phyloP scores from a whole-genome alignment of 495 filamentous ascomycete genomes.

The Neurospora sp. region DNA sequence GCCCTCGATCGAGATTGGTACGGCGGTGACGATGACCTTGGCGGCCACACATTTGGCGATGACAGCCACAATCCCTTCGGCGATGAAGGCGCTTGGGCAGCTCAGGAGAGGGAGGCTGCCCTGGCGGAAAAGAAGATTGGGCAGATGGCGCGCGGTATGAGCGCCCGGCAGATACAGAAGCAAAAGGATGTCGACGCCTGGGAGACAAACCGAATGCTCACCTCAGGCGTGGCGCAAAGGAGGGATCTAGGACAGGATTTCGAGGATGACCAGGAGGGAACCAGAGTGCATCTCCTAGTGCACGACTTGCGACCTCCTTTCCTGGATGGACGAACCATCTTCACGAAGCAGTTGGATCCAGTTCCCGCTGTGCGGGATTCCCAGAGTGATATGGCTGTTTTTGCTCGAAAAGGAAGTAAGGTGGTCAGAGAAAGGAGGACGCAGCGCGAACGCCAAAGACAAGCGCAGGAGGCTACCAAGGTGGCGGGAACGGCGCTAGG shows the following conservation, averaged over 20 bases:
- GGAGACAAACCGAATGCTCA: conserved; percentile 98
- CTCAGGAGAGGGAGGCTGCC: conserved; percentile 58
- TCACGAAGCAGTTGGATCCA: conserved; percentile 94
- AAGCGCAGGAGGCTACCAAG: conserved; percentile 92
- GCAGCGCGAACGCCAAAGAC: conserved; percentile 87
- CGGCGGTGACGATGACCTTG: conserved; percentile 61
- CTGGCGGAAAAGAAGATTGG: conserved; percentile 64
- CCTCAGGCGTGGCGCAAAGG: conserved; percentile 87
- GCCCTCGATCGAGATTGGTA: conserved; percentile 90
- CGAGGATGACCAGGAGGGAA: conserved; percentile 84
- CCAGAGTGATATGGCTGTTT: conserved; percentile 98
- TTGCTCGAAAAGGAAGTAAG: conserved; percentile 88
- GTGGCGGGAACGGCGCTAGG: conserved; percentile 85
- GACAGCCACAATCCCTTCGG: conserved; percentile 49
- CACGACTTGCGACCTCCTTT: conserved; percentile 95
- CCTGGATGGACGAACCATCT: conserved; percentile 86
- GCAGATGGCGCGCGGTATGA: conserved; percentile 46
- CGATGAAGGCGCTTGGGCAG: conserved; percentile 52
- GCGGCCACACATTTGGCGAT: conserved; percentile 63
- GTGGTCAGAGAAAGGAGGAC: conserved; percentile 85
- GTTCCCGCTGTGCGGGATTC: conserved; percentile 87
- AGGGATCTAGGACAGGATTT: conserved; percentile 72
- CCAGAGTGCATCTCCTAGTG: conserved; percentile 80
- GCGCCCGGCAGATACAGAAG: conserved; percentile 64
- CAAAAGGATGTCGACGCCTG: conserved; percentile 94